Percentiles rank a stretch among this genome's conserved stretches.
phyloP scores from a whole-genome alignment of 225 moss, liverwort and hornwort species.

The Polytrichum formosum region DNA sequence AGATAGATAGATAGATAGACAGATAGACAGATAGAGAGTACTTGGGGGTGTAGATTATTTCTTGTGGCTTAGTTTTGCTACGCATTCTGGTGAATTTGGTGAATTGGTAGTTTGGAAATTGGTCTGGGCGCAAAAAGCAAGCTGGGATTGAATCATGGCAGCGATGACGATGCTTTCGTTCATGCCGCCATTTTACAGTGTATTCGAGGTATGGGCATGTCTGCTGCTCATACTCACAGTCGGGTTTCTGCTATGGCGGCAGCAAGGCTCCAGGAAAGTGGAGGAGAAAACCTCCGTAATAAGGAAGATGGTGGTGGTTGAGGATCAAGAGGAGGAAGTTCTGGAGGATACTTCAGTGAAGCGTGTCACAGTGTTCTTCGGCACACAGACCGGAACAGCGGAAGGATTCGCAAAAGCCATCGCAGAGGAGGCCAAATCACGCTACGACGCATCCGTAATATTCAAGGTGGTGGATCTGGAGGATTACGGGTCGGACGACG shows the following conservation, averaged over 20 bases:
- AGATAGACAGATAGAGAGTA: too few relatives aligned
- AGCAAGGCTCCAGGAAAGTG: slow-evolving; percentile 19
- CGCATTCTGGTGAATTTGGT: too few relatives aligned
- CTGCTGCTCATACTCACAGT: slow-evolving; percentile 29
- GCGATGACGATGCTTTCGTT: slow-evolving; percentile 13
- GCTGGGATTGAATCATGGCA: too few relatives aligned
- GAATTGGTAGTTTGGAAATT: too few relatives aligned
- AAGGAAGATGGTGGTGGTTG: slow-evolving; percentile 15
- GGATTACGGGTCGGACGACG: slow-evolving; percentile 69
- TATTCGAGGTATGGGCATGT: slow-evolving; percentile 52
- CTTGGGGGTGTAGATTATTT: too few relatives aligned
- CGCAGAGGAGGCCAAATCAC: slow-evolving; percentile 71
- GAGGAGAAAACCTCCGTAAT: slow-evolving; percentile 17
- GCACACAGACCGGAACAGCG: slow-evolving; percentile 93
- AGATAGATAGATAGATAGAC: too few relatives aligned
- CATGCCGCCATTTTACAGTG: slow-evolving; percentile 45
- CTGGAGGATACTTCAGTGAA: slow-evolving; percentile 31
- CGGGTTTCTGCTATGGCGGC: slow-evolving; percentile 33
- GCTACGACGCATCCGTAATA: slow-evolving; percentile 52
- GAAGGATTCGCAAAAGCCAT: slow-evolving; percentile 92
- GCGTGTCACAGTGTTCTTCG: slow-evolving; percentile 81
- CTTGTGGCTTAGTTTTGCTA: too few relatives aligned
- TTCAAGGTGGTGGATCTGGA: slow-evolving; percentile 84
- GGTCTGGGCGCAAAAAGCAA: too few relatives aligned
- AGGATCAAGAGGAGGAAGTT: slow-evolving; percentile 11